Base-by-base conservation (phyloP, 768 basidiomycete genomes). In the Sporobolomyces roseus region DNA sequence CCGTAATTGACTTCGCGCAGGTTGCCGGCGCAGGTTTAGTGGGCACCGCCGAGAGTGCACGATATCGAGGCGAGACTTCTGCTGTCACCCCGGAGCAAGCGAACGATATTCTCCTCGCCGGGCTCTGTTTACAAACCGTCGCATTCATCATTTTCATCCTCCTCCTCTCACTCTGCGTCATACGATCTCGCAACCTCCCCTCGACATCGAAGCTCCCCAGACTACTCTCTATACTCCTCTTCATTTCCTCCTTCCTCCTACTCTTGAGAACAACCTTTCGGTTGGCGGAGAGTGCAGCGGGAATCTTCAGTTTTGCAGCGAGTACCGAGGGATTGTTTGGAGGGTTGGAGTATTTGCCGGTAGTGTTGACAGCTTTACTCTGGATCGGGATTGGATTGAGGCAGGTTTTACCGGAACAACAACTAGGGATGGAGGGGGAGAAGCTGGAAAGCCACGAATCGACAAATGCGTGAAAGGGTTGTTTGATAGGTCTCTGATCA, bases 61-160 rank as follows among this genome's bases (percentile, higher is more conserved):
- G 23, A 10, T 36, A 38, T 16, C 58, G 29, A 21, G 58, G 58
- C 4, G 35, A 60, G 35, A 4, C 4, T 21, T 4, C 23, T 3
- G 9, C 27, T 7, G 4, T 79, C 25, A 74, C 74, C 1, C 75
- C 79, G 1, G 68, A 75, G 27, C 71, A 76, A n/a, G 79, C 78
- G 12, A 78, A 78, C 63, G 62, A 79, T 61, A 79, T 79, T 51
- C 70, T 79, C 2, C 66, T 78, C 8, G 77, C 78, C 3, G 79
- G 79, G 66, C 65, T 79, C 16, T 75, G 76, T 5, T 59, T 78
- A 3, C 59, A 78, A 76, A 75, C 74, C 36, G 76, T 72, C 46
- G 74, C 75, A 29, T 79, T 78, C 74, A 58, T 77, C 16, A 64
- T 68, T 41, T 79, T 78, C 73, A 68, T 79, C 27, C 29, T 49